phyloP scores from a whole-genome alignment of 345 rosid genomes.

The Eutrema yunnanense region DNA sequence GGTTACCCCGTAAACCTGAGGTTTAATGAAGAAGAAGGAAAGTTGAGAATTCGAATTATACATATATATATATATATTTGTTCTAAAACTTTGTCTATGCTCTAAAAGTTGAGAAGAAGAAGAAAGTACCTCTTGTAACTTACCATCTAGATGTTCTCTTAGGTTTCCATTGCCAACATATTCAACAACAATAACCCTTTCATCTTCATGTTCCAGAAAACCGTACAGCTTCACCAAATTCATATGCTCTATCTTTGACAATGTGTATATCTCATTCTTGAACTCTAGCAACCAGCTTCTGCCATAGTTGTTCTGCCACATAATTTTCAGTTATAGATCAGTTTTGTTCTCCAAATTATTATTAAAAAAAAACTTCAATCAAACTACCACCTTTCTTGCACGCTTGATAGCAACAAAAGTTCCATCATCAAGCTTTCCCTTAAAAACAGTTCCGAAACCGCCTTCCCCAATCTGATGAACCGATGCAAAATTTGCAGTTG shows the following conservation, averaged over 20 bases:
- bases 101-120: background rate
- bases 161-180: conserved; percentile 72
- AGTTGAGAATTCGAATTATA: background rate
- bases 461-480: conserved; percentile 76
- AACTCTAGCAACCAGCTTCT: conserved; percentile 48
- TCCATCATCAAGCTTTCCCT: conserved; percentile 78
- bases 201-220: conserved; percentile 62
- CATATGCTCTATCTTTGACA: conserved; percentile 88
- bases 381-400: conserved; percentile 55
- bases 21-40: background rate
- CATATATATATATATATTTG: background rate
- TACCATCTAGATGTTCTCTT: conserved; percentile 86
- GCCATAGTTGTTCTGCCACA: conserved; percentile 51
- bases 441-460: conserved; percentile 70
- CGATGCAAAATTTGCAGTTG: conserved; percentile 64
- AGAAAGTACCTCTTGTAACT: conserved; percentile 29
- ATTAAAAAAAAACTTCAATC: background rate
- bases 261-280: conserved; percentile 73
- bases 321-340: conserved; percentile 3
- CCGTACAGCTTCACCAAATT: conserved; percentile 79
- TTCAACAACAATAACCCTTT: conserved; percentile 69
- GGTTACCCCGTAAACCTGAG: conserved; percentile 57
- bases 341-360: background rate
- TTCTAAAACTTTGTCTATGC: background rate
- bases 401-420: conserved; percentile 82